Evolutionary conservation across 345 rosid genomes (phyloP).

Genomic region (Melaleuca alternifolia): DNA sequence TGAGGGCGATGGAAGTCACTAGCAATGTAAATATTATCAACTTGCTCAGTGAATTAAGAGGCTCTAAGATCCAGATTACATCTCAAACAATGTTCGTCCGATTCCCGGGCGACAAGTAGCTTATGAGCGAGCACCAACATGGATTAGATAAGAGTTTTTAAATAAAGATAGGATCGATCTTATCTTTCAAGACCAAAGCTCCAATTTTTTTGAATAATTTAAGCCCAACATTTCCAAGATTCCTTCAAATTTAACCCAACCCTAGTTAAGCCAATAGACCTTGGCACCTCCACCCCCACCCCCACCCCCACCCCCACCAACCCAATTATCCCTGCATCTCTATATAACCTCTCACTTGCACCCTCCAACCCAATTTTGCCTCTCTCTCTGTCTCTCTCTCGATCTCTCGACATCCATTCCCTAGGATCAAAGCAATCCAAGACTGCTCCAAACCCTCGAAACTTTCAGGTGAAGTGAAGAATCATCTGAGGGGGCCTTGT

Average conservation of each 20-base stretch:
- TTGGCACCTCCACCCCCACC: background rate
- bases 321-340: constrained; percentile 1
- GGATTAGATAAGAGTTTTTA: background rate
- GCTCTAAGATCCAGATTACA: background rate
- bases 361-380: background rate
- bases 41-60: background rate
- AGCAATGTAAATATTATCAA: background rate
- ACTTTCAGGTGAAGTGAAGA: constrained; percentile 1
- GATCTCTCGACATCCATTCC: background rate
- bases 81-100: background rate
- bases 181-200: background rate
- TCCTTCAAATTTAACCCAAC: constrained; percentile 15
- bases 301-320: background rate
- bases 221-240: background rate
- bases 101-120: background rate
- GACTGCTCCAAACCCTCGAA: background rate
- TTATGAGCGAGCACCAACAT: background rate
- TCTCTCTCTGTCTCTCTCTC: background rate
- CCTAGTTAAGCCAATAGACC: constrained; percentile 3
- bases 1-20: background rate
- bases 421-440: constrained; percentile 14
- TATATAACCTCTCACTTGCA: constrained; percentile 6
- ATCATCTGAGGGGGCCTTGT: background rate
- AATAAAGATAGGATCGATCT: background rate
- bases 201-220: background rate